Conservation (phyloP, 805 yeast genomes). For the Candida pini region DNA sequence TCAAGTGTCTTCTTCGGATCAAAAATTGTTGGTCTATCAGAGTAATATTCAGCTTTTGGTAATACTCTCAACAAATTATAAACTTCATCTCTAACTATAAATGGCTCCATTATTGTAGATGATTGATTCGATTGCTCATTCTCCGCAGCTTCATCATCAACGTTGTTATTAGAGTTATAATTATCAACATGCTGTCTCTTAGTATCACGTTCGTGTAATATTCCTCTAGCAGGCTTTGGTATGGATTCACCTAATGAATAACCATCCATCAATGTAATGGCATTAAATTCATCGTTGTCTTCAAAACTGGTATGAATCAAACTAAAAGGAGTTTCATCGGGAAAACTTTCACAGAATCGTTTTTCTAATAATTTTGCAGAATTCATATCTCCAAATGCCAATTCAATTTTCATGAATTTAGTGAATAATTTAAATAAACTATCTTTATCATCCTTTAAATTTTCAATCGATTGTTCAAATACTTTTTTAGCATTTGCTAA, state of each 20-base stretch:
- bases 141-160: conserved; percentile 13
- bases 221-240: neutral
- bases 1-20: conserved; percentile 47
- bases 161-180: too few relatives aligned
- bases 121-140: conserved; percentile 19
- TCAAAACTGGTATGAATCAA: conserved; percentile 16
- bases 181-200: conserved; percentile 7
- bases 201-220: conserved; percentile 19
- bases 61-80: conserved; percentile 49
- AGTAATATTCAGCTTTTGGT: conserved; percentile 56
- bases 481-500: conserved; percentile 69
- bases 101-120: conserved; percentile 14
- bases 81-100: conserved; percentile 35
- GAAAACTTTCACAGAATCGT: conserved; percentile 61
- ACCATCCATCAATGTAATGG: conserved; percentile 31
- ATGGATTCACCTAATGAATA: conserved; percentile 8
- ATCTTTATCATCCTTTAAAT: conserved; percentile 35
- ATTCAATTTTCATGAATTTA: conserved; percentile 61
- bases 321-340: conserved; percentile 41
- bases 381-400: conserved; percentile 62
- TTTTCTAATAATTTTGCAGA: conserved; percentile 62
- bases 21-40: conserved; percentile 41
- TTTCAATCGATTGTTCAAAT: conserved; percentile 71
- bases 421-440: conserved; percentile 45
- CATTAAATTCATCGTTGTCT: conserved; percentile 22